Evolutionary conservation across 805 yeast genomes (phyloP), one percentile per base, ranked within the genome.

Genomic region (Saturnispora kantuleensis): DNA sequence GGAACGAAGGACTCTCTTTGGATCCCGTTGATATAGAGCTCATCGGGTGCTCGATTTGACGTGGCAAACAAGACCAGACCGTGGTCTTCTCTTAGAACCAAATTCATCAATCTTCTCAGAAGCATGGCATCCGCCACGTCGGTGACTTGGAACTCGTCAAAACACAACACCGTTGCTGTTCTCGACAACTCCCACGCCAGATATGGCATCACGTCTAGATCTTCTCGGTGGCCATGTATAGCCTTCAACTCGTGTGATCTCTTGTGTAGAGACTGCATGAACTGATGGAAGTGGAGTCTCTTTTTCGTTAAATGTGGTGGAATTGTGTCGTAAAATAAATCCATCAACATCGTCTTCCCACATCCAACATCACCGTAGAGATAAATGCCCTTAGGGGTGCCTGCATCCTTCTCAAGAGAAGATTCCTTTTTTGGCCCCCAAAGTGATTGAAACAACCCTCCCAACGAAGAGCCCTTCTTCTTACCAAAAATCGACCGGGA

Each of bases 91-190:
- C 82, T 74, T 46, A 89, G 64, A n/a, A 85, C 69, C 33, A 77
- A 63, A 55, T 77, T 75, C 35, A 86, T 57, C 34, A 89, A 66
- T 41, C 96, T 70, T 50, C 98, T 76, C 36, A 93, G 69, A 31
- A 93, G 70, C 97, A 93, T 93, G 2, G 98, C 98, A 63, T 93
- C 98, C 0, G 97, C 98, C 29, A 93, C 97, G 62, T 93, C 98
- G 1, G 96, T 87, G 36, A 93, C 98, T 64, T 93, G 97, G 59
- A 93, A 90, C 65, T 93, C 98, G 65, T 93, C 98, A 60, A 93
- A 86, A 62, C 98, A 93, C 48, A 93, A 63, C 1, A 93, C 78
- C 1, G 90, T 81, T 4, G 93, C 73, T 41, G 73, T 69, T 50
- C 74, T 73, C 1, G 97, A 84, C 45, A 93, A 76, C 55, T 86